Percentiles rank a stretch among this genome's conserved stretches.
Conservation (phyloP, 2,329 filamentous ascomycete species). For the Cladobotryum protrusum region DNA sequence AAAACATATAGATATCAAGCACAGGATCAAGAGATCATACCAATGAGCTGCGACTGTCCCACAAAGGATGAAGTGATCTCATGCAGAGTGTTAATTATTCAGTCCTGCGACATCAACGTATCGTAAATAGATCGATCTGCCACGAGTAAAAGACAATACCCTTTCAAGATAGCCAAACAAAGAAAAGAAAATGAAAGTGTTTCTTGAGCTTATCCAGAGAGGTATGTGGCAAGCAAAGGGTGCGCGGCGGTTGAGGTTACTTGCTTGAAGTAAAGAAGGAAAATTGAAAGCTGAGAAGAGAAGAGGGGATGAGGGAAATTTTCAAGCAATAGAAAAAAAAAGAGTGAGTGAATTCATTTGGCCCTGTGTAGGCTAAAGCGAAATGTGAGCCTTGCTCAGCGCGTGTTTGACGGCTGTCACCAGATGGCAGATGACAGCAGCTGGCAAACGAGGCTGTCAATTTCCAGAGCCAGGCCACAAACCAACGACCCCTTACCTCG, state of each 20-base stretch:
- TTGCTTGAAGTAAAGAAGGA: neutral
- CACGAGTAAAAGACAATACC: neutral
- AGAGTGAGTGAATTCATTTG: neutral
- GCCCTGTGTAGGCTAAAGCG: neutral
- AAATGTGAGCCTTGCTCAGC: neutral
- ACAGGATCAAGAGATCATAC: too few relatives aligned
- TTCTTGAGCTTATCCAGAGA: neutral
- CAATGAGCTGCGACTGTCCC: too few relatives aligned
- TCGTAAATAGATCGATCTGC: neutral
- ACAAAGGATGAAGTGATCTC: neutral
- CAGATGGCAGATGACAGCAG: slow-evolving; percentile 3
- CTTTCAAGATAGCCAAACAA: neutral
- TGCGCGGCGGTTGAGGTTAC: neutral
- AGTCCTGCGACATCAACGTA: neutral
- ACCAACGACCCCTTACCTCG: neutral
- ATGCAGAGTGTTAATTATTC: neutral
- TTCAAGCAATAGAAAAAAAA: neutral
- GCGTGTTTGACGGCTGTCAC: neutral
- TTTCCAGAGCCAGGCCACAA: neutral
- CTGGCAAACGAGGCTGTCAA: neutral
- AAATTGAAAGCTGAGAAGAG: neutral
- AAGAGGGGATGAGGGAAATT: neutral
- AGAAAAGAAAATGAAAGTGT: neutral
- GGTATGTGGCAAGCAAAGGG: neutral
- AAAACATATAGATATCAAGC: too few relatives aligned